These are phyloP conservation scores for Backusella mclennaniae DNA, from an alignment of 192 early-diverging fungal genomes.

Conservation along the genomic window DNA sequence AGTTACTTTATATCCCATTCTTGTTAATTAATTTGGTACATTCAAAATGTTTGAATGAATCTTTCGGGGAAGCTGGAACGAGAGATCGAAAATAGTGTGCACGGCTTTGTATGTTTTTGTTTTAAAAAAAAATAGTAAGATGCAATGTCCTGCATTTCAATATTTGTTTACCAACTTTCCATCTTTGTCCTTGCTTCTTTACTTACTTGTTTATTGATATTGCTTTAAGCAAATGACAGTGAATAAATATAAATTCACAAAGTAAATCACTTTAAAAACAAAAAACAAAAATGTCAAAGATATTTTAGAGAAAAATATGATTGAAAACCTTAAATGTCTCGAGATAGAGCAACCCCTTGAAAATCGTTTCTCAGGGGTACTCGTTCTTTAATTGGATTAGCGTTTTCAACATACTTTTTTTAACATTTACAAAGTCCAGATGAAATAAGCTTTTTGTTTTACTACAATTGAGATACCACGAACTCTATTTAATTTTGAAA, in stretches of 20 bases:
- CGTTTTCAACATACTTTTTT: background rate
- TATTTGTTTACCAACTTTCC: background rate
- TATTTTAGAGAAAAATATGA: background rate
- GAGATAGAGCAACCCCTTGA: background rate
- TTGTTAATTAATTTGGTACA: background rate
- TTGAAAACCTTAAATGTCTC: background rate
- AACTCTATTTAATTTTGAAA: background rate
- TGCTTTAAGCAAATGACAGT: background rate
- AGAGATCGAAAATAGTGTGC: background rate
- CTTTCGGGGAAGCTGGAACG: background rate
- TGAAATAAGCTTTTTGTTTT: background rate
- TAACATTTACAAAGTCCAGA: background rate
- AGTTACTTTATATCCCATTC: background rate
- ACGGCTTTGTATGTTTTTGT: conserved; percentile 4
- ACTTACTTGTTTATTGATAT: background rate
- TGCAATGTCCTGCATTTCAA: background rate
- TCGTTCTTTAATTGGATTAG: background rate
- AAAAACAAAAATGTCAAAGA: background rate
- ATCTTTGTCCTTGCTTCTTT: background rate
- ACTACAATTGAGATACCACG: background rate
- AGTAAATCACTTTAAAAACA: background rate
- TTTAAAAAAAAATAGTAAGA: background rate
- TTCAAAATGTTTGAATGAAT: background rate
- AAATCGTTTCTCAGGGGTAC: background rate
- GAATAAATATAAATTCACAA: background rate